Base-by-base conservation (phyloP, 768 basidiomycete species). In the Amyloporia xantha region DNA sequence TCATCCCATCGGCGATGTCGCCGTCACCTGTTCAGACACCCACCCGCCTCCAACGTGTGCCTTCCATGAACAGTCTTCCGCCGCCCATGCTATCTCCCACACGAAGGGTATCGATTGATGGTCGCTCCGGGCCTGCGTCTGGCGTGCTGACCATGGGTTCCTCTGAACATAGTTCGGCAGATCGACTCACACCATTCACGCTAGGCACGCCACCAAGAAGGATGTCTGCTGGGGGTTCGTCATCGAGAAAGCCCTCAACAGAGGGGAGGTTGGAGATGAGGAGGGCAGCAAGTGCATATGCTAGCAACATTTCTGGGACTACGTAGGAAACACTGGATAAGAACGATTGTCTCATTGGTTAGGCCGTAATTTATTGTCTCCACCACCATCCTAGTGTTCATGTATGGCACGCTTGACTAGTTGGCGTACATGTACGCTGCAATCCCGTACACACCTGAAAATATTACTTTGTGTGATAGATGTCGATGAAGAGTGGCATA, bases 131-230 rank as follows among this genome's bases (percentile, higher is more conserved):
- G 11, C 13, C 44, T 19, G 5, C 25, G 9, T 33, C 43, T 7
- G 38, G 10, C 7, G 19, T 39, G 6, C 41, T 42, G 10, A 23
- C 5, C 5, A 27, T 43, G 13, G 23, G 37, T 5, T 21, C 33
- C 30, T 13, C 15, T 11, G 44, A 45, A 11, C n/a, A n/a, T 10
- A 24, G 23, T 21, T 41, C 47, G 3, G 41, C 48, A 2, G 49
- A 47, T 19, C 38, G 19, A 9, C 27, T 52, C 9, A 39, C 47
- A 2, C 48, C 54, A 38, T 71, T 79, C 57, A 67, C 63, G 27
- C 62, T 79, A 13, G 63, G 63, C 35, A 62, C 68, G 4, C 75
- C 75, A 17, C 74, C 79, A 7, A 68, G 69, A 51, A 62, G 61
- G 30, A 28, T 45, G 1, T 42, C 51, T 6, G 48, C 41, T 5